These are phyloP conservation scores for Cladophialophora immunda DNA, from an alignment of 2,329 filamentous ascomycete genomes.

Conservation along the genomic window DNA sequence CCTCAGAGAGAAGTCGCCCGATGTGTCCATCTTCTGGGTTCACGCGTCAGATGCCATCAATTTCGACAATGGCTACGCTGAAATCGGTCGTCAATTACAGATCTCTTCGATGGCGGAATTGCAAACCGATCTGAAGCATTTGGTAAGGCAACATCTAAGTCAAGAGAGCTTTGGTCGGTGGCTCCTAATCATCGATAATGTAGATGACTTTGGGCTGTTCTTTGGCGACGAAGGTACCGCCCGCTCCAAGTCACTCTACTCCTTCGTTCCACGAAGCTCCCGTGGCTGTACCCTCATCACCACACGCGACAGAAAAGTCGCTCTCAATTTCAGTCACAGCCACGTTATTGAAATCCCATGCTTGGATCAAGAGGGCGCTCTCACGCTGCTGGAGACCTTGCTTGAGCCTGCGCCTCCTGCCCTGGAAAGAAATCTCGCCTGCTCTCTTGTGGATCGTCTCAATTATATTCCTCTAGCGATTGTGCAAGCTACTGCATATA, in stretches of 20 bases:
- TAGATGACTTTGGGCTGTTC: conserved; percentile 22
- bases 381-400: conserved; percentile 33
- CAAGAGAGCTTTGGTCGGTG: conserved; percentile 21
- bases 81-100: conserved; percentile 23
- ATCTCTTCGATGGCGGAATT: conserved; percentile 20
- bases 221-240: background rate
- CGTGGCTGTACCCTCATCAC: conserved; percentile 36
- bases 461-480: conserved; percentile 46
- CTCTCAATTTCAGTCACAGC: conserved; percentile 2
- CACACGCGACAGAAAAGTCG: background rate
- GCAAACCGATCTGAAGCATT: conserved; percentile 24
- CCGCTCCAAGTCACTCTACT: background rate
- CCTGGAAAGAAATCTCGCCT: background rate
- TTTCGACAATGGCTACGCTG: conserved; percentile 25
- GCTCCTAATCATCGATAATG: conserved; percentile 39
- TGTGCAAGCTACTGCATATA: conserved; percentile 45
- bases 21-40: conserved; percentile 33
- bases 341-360: background rate
- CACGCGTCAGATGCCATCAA: conserved; percentile 9
- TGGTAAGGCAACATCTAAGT: conserved; percentile 18
- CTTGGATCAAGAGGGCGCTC: background rate
- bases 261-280: conserved; percentile 25
- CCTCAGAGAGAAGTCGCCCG: conserved; percentile 8
- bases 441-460: conserved; percentile 38
- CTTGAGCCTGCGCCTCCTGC: conserved; percentile 39